A percentile compares a stretch with the other conserved stretches of the same genome.
Conservation (phyloP, 1,284 basidiomycete genomes). For the Farysia itapuensis region DNA sequence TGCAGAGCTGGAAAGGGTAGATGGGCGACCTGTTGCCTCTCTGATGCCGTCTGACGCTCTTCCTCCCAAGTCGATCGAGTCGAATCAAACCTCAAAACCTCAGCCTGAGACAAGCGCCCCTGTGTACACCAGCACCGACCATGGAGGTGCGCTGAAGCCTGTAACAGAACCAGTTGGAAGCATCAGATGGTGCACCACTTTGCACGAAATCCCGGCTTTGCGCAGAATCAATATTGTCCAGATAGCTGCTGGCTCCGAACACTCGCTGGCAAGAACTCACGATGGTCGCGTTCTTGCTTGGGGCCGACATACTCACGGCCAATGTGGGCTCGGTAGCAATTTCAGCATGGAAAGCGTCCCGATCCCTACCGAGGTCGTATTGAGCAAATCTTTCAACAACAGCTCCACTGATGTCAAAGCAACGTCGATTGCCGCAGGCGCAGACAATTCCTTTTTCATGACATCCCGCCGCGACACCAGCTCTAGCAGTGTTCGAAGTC, state of each 20-base stretch:
- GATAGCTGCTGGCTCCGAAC: constrained; percentile 73
- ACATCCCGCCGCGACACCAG: constrained; percentile 13
- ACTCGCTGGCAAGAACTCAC: constrained; percentile 67
- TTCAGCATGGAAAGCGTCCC: constrained; percentile 73
- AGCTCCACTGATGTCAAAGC: constrained; percentile 57
- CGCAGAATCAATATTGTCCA: constrained; percentile 70
- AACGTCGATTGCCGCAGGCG: constrained; percentile 46
- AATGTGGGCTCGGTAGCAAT: constrained; percentile 76
- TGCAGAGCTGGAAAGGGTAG: constrained; percentile 50
- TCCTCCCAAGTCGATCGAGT: constrained; percentile 57
- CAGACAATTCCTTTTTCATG: constrained; percentile 53
- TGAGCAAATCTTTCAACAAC: constrained; percentile 69
- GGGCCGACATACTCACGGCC: constrained; percentile 64
- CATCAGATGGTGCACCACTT: constrained; percentile 71
- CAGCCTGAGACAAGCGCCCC: constrained; percentile 6
- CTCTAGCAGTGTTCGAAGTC: not conserved
- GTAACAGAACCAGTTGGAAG: constrained; percentile 57
- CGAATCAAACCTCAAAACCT: constrained; percentile 14
- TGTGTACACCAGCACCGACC: constrained; percentile 33
- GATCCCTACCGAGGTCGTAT: constrained; percentile 80
- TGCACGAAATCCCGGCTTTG: constrained; percentile 81
- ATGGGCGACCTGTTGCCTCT: constrained; percentile 59
- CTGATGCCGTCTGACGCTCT: constrained; percentile 24
- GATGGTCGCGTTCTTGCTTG: constrained; percentile 72
- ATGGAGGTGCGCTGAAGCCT: constrained; percentile 33